phyloP scores from a whole-genome alignment of 2,329 filamentous ascomycete genomes.

The Daldinia sp. region DNA sequence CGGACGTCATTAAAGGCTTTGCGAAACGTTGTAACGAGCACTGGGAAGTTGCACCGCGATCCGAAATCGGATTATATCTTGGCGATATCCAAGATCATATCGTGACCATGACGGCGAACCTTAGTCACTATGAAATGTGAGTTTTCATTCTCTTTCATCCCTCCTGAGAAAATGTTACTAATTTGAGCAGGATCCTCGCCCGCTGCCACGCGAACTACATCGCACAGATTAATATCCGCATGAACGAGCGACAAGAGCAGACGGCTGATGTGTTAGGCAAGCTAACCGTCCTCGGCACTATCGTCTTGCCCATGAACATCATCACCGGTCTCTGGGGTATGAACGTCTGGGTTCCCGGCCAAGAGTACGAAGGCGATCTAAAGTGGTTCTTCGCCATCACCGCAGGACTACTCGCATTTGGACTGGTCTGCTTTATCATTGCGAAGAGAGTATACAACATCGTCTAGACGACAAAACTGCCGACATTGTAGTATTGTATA shows the following conservation, averaged over 20 bases:
- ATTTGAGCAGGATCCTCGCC: slow-evolving; percentile 76
- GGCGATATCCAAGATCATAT: slow-evolving; percentile 99
- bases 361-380: slow-evolving; percentile 80
- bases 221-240: slow-evolving; percentile 98
- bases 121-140: slow-evolving; percentile 96
- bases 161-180: slow-evolving; percentile 23
- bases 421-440: slow-evolving; percentile 80
- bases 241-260: slow-evolving; percentile 97
- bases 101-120: slow-evolving; percentile 96
- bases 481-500: not conserved
- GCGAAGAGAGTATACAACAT: slow-evolving; percentile 88
- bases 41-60: slow-evolving; percentile 94
- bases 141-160: slow-evolving; percentile 50
- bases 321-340: slow-evolving; percentile 99
- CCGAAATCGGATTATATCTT: slow-evolving; percentile 96
- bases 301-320: slow-evolving; percentile 98
- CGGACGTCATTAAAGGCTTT: slow-evolving; percentile 98
- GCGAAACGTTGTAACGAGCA: slow-evolving; percentile 98
- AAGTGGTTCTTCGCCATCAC: slow-evolving; percentile 83
- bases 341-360: slow-evolving; percentile 97
- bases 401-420: slow-evolving; percentile 81
- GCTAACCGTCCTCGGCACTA: slow-evolving; percentile 94
- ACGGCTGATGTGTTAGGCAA: slow-evolving; percentile 95
- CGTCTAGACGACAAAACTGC: slow-evolving; percentile 34
- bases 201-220: slow-evolving; percentile 96